phyloP scores from a whole-genome alignment of 768 basidiomycete genomes.

The Lentinus brumalis region DNA sequence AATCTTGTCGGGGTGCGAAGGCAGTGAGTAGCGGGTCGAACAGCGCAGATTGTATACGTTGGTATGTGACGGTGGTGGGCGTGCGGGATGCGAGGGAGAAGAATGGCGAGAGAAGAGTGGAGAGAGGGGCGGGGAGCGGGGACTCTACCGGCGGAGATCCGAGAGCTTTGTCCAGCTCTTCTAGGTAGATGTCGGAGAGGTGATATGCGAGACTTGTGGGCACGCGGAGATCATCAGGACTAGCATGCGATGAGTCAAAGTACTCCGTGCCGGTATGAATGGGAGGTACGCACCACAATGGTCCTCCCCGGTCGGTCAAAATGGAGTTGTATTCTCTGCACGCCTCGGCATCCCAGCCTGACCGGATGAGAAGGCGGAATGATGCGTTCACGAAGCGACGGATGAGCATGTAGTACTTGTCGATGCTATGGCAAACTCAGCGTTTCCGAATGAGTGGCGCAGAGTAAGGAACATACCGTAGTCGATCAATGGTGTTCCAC shows the following conservation, averaged over 20 bases:
- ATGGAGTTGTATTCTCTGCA: slow-evolving; percentile 71
- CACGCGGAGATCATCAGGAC: slow-evolving; percentile 69
- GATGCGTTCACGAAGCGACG: slow-evolving; percentile 85
- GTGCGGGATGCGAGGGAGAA: slow-evolving; percentile 71
- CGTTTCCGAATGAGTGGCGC: neutral
- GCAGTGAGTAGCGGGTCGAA: slow-evolving; percentile 69
- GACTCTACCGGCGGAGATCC: slow-evolving; percentile 31
- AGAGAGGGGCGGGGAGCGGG: slow-evolving; percentile 47
- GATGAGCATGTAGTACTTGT: slow-evolving; percentile 97
- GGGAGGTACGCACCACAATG: slow-evolving; percentile 64
- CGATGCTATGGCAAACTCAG: slow-evolving; percentile 60
- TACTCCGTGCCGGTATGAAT: neutral
- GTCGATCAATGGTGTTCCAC: slow-evolving; percentile 90
- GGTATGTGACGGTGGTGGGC: slow-evolving; percentile 61
- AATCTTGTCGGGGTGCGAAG: slow-evolving; percentile 39
- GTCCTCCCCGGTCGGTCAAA: slow-evolving; percentile 67
- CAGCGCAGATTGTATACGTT: slow-evolving; percentile 68
- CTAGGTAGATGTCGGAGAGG: slow-evolving; percentile 84
- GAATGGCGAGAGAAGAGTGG: slow-evolving; percentile 68
- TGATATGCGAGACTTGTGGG: slow-evolving; percentile 84
- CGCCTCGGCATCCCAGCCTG: slow-evolving; percentile 61
- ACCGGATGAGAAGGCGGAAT: slow-evolving; percentile 75
- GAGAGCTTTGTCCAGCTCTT: slow-evolving; percentile 80
- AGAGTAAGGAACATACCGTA: slow-evolving; percentile 58
- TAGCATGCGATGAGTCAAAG: slow-evolving; percentile 32